Evolutionary conservation across 306 rosid genomes (phyloP).

Genomic region (Rosa persica): DNA sequence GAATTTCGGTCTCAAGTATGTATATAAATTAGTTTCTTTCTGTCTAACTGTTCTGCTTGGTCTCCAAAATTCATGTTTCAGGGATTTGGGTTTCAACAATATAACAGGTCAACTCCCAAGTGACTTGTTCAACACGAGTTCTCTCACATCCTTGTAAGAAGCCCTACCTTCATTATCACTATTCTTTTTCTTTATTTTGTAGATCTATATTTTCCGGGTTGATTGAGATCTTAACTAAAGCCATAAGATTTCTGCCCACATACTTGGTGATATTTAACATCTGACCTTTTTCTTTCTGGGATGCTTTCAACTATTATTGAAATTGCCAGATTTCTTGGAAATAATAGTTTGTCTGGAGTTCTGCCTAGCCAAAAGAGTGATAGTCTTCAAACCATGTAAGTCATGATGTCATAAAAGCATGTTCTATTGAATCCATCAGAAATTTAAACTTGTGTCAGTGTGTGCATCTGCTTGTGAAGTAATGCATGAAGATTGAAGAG

Average conservation of each 20-base stretch:
- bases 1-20: not conserved
- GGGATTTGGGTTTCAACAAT: conserved; percentile 36
- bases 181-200: not conserved
- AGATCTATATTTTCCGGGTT: no score
- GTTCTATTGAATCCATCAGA: no score
- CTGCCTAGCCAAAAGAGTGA: conserved; percentile 26
- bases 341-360: conserved; percentile 31
- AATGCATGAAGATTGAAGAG: no score
- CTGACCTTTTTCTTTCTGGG: not conserved
- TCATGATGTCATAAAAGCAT: not conserved
- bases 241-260: no score
- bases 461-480: no score
- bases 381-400: conserved; percentile 22
- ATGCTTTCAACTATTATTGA: not conserved
- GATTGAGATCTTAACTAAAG: no score
- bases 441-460: no score
- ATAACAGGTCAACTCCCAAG: conserved; percentile 30
- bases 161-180: not conserved
- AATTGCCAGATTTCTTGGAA: conserved; percentile 38
- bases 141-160: conserved; percentile 23
- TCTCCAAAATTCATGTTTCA: conserved; percentile 3
- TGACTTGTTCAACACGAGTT: conserved; percentile 22
- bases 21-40: not conserved
- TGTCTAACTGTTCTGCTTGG: not conserved
- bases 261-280: not conserved